Base-by-base conservation (phyloP, 2,329 filamentous ascomycete genomes). In the Penicillium sp. region DNA sequence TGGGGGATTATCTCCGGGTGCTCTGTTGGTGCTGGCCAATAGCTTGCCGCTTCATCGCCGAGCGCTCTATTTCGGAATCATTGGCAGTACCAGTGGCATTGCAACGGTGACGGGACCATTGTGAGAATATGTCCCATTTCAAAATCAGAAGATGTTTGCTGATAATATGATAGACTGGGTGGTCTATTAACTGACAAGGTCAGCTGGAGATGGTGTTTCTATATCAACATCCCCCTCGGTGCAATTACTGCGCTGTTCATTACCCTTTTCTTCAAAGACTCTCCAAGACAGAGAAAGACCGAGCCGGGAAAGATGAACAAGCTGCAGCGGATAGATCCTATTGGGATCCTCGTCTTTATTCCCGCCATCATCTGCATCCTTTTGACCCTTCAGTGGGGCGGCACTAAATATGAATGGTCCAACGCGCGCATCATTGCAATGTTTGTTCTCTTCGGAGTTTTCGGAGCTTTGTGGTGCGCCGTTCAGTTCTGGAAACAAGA, bases 401-500 rank as follows among this genome's bases (percentile, higher is more conserved):
- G 76, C 1, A 72, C 71, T 5, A 74, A 66, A 28, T 74, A 76
- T 38, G 36, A 71, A 0, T 81, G 78, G 79, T 63, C 56, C 18
- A 73, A 71, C 55, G 64, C 66, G 31, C 71, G 70, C 8, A 72
- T 81, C 35, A 75, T 81, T 44, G 71, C 72, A 0, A 67, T 81
- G 4, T 74, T 82, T 27, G 69, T 78, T 5, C 64, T 82, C 0
- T 79, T 79, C 48, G 74, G 73, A 6, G 70, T 81, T 4, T 69
- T 81, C n/a, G 70, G 74, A 0, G 69, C 71, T 3, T 69, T 70
- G 1, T 76, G 77, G 54, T 53, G 70, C 16, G 48, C 46, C 1
- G 65, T 76, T 54, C 72, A 78, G 50, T 40, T 61, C 41, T 72
- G 67, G 63, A 69, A 69, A 46, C 63, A 70, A 36, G 75, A 78